phyloP scores from a whole-genome alignment of 345 rosid genomes.

The Lepidium sativum region DNA sequence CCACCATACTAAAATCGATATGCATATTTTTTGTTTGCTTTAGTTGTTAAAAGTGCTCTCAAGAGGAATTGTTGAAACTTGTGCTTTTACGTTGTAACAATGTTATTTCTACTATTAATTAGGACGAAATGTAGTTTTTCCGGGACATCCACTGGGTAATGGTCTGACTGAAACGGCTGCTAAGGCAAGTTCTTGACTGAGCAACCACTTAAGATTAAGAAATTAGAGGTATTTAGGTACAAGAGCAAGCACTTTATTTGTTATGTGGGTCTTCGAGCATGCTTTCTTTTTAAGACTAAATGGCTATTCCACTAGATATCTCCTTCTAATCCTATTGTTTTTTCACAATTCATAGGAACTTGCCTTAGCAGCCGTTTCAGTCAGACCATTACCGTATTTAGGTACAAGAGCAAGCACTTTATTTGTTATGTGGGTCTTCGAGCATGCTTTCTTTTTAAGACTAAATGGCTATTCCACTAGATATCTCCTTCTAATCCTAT shows the following conservation, averaged over 20 bases:
- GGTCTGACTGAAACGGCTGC: slow-evolving; percentile 91
- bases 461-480: background rate
- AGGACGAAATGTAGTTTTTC: slow-evolving; percentile 98
- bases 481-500: background rate
- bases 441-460: background rate
- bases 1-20: slow-evolving; percentile 97
- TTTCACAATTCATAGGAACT: too few relatives aligned
- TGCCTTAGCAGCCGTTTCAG: too few relatives aligned
- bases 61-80: background rate
- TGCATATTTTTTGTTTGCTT: slow-evolving; percentile 7
- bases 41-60: background rate
- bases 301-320: background rate
- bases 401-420: background rate
- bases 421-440: background rate
- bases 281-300: background rate
- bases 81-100: background rate
- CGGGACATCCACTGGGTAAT: slow-evolving; percentile 91
- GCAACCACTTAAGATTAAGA: slow-evolving; percentile 35
- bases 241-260: background rate
- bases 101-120: background rate
- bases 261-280: background rate
- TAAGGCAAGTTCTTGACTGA: slow-evolving; percentile 54
- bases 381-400: too few relatives aligned
- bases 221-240: slow-evolving; percentile 18
- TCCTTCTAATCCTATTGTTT: slow-evolving; percentile 1